These are phyloP conservation scores for Zasmidium cellare DNA, from an alignment of 2,329 filamentous ascomycete genomes.

Conservation along the genomic window DNA sequence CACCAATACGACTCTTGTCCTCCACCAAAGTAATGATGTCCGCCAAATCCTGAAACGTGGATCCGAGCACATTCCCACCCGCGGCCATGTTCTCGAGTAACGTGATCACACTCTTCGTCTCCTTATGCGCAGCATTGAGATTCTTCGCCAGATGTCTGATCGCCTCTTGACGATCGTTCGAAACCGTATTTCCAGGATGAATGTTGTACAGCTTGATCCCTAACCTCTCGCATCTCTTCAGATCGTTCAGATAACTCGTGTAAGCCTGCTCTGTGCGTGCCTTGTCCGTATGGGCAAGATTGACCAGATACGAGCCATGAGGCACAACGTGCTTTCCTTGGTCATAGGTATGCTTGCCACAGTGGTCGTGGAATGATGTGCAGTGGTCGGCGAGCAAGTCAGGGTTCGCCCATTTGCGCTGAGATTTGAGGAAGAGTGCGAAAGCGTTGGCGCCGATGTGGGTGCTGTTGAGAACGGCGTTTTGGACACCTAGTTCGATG, in stretches of 20 bases:
- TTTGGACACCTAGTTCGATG: constrained; percentile 75
- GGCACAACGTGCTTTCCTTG: constrained; percentile 74
- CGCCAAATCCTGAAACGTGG: constrained; percentile 79
- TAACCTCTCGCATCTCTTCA: constrained; percentile 78
- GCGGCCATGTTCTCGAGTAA: constrained; percentile 96
- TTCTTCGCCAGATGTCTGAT: constrained; percentile 77
- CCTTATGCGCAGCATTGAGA: constrained; percentile 77
- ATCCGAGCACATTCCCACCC: constrained; percentile 81
- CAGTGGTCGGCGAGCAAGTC: constrained; percentile 68
- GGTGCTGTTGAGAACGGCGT: constrained; percentile 61
- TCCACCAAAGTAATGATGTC: constrained; percentile 79
- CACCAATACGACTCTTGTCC: constrained; percentile 80
- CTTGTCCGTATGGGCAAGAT: constrained; percentile 81
- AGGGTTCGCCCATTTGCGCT: constrained; percentile 90
- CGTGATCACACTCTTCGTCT: constrained; percentile 71
- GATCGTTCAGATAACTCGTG: constrained; percentile 80
- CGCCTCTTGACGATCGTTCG: constrained; percentile 63
- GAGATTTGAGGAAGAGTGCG: constrained; percentile 92
- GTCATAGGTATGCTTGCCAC: constrained; percentile 70
- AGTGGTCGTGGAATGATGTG: constrained; percentile 68
- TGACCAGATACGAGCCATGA: constrained; percentile 95
- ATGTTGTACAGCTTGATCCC: constrained; percentile 97
- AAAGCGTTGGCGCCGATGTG: constrained; percentile 77
- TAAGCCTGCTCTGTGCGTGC: constrained; percentile 85
- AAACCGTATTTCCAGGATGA: constrained; percentile 79